phyloP scores from a whole-genome alignment of 106 monocot genomes.

The Alisma plantagoaquatica region DNA sequence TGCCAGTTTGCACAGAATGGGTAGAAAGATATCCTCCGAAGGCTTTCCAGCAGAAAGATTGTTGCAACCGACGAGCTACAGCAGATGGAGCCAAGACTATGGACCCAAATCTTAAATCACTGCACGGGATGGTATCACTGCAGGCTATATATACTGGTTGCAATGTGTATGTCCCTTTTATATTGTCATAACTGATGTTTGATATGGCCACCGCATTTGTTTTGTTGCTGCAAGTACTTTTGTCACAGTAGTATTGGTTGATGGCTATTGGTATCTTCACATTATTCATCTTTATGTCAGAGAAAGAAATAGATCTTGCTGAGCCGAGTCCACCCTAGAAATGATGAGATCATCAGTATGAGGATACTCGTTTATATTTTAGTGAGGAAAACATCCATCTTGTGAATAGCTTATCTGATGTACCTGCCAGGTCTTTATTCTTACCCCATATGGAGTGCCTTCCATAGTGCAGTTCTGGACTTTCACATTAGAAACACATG shows the following conservation, averaged over 20 bases:
- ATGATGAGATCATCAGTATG: background rate
- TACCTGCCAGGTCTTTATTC: background rate
- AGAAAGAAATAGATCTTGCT: background rate
- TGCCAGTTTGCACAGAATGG: no score
- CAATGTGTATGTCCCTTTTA: no score
- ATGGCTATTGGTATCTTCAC: background rate
- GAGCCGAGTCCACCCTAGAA: background rate
- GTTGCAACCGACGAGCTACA: no score
- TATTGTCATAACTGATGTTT: no score
- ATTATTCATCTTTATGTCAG: background rate
- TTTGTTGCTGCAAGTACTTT: no score
- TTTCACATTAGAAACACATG: background rate
- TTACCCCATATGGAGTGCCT: background rate
- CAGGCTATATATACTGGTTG: no score
- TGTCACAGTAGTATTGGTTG: background rate
- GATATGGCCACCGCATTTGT: no score
- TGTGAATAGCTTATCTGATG: background rate
- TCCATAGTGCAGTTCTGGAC: background rate
- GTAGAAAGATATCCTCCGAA: no score
- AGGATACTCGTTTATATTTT: background rate
- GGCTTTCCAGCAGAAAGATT: no score
- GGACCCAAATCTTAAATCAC: no score
- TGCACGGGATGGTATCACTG: no score
- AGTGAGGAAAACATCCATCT: background rate
- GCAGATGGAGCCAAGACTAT: no score